Evolutionary conservation across 1,139 yeast genomes (phyloP), one percentile per base, ranked within the genome.

Genomic region (Lodderomyces metapsilosis): DNA sequence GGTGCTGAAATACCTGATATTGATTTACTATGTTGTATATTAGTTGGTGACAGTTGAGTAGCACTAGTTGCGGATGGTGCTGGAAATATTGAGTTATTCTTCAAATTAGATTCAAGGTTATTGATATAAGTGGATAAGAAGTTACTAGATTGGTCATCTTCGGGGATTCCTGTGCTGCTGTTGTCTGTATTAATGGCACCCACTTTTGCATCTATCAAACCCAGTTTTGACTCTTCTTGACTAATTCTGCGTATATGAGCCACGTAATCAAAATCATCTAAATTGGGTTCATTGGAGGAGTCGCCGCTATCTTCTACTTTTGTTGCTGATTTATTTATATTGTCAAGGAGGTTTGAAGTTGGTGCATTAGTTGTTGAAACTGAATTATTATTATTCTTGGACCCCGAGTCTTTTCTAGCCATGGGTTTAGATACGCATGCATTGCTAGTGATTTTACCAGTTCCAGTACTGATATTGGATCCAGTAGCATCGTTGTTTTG

Each of bases 261-360:
- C 24, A 71, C 76, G 47, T 72, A 71, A 54, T 72, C 77, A 50
- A 72, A 72, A 40, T 71, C 76, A 42, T 70, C 76, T 35, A 63
- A 49, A 45, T 54, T 62, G 5, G 71, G 64, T 39, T 60, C 64
- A 36, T 54, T 52, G 18, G 41, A 18, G 4, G 36, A 17, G 15
- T 18, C 22, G 20, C 39, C 18, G 16, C n/a, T n/a, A n/a, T n/a
- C n/a, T n/a, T n/a, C n/a, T n/a, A n/a, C n/a, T n/a, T n/a, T 27
- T n/a, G 40, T 23, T 11, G 33, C 21, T 7, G 36, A 24, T 15
- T 24, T 35, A n/a, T 36, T 36, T n/a, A 28, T 16, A 16, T 17
- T 30, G 32, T 21, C 8, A 17, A 33, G 16, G 27, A 33, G 11
- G 18, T 32, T 32, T 32, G 35, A 32, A 7, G 23, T 4, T 4